These are phyloP conservation scores for Phytophthora europaea DNA, from an alignment of 352 stramenopile species.

Conservation along the genomic window DNA sequence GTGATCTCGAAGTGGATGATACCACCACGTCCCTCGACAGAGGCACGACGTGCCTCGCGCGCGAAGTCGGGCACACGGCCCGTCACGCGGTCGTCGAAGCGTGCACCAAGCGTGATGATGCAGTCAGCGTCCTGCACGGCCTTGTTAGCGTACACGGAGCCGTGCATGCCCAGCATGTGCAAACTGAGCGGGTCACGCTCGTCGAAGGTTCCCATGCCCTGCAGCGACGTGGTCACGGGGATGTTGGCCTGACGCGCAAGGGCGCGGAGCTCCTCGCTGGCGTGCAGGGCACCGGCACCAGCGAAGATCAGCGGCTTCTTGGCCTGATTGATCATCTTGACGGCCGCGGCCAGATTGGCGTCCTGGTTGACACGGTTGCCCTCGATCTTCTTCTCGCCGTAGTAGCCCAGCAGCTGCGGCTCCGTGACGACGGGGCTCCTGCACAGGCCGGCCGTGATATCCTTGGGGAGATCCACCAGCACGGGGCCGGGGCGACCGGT, in stretches of 20 bases:
- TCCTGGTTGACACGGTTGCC: slow-evolving; percentile 88
- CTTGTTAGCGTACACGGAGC: slow-evolving; percentile 97
- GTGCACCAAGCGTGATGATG: slow-evolving; percentile 94
- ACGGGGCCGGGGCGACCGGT: slow-evolving; percentile 95
- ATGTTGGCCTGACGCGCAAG: slow-evolving; percentile 95
- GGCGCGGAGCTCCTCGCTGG: slow-evolving; percentile 90
- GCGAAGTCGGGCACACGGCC: slow-evolving; percentile 94
- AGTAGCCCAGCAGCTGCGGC: slow-evolving; percentile 87
- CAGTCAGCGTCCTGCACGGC: slow-evolving; percentile 96
- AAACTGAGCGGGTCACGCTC: slow-evolving; percentile 95
- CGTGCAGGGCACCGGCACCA: slow-evolving; percentile 91
- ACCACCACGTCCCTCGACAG: slow-evolving; percentile 91
- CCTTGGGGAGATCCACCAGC: slow-evolving; percentile 97
- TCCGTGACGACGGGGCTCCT: slow-evolving; percentile 77
- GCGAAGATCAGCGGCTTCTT: slow-evolving; percentile 97
- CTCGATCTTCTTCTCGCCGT: slow-evolving; percentile 84
- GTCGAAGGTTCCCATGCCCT: slow-evolving; percentile 95
- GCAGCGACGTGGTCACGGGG: slow-evolving; percentile 95
- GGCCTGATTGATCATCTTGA: slow-evolving; percentile 94
- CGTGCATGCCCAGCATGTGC: slow-evolving; percentile 98
- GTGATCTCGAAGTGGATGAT: slow-evolving; percentile 98
- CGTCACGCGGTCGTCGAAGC: slow-evolving; percentile 98
- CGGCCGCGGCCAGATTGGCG: slow-evolving; percentile 69
- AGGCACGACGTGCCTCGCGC: slow-evolving; percentile 92
- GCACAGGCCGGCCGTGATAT: slow-evolving; percentile 91